phyloP scores from a whole-genome alignment of 768 basidiomycete species.

The Podaxis carcinomalis region DNA sequence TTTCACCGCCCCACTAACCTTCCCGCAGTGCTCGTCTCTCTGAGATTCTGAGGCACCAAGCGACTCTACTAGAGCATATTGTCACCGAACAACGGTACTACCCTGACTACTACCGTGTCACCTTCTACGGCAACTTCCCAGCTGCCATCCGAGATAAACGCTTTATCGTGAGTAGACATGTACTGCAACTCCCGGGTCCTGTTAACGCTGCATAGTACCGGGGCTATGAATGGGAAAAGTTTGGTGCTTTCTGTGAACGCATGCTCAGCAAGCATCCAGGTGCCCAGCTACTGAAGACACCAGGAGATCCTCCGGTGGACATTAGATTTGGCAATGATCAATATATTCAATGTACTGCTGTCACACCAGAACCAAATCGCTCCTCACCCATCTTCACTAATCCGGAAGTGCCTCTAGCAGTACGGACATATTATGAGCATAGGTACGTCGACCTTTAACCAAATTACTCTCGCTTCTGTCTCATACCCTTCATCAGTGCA shows the following conservation, averaged over 20 bases:
- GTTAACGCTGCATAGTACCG: constrained; percentile 59
- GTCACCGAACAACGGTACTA: constrained; percentile 80
- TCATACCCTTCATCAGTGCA: constrained; percentile 42
- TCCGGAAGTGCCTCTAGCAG: constrained; percentile 74
- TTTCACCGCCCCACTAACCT: constrained; percentile 5
- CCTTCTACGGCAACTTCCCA: constrained; percentile 91
- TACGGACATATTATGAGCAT: constrained; percentile 85
- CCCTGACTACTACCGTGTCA: constrained; percentile 90
- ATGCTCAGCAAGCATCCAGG: constrained; percentile 89
- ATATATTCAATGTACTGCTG: constrained; percentile 86
- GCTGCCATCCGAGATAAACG: constrained; percentile 82
- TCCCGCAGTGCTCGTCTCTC: constrained; percentile 67
- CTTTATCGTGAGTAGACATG: constrained; percentile 63
- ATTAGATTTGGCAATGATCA: constrained; percentile 75
- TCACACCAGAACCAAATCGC: constrained; percentile 82
- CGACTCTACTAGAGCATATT: constrained; percentile 83
- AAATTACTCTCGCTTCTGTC: neutral
- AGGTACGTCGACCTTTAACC: constrained; percentile 39
- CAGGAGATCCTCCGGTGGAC: constrained; percentile 76
- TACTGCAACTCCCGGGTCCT: neutral
- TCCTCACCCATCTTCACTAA: constrained; percentile 75
- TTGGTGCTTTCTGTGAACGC: constrained; percentile 82
- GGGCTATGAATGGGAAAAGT: constrained; percentile 94
- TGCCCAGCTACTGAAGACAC: constrained; percentile 70
- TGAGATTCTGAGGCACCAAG: constrained; percentile 83